Percentiles rank a stretch among this genome's conserved stretches.
phyloP scores from a whole-genome alignment of 805 yeast species.

The Schwanniomyces yamadae region DNA sequence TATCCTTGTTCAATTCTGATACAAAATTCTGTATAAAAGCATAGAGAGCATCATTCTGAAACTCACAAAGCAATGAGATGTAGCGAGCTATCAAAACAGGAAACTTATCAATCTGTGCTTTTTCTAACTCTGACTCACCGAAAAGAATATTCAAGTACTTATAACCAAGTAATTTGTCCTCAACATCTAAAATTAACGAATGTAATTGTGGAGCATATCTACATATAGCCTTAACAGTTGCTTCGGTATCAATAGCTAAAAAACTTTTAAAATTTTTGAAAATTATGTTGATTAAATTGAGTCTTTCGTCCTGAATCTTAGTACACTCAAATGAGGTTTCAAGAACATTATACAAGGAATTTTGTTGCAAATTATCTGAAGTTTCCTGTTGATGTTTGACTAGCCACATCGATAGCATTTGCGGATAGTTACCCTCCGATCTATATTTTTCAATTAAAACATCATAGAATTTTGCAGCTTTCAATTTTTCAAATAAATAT shows the following conservation, averaged over 20 bases:
- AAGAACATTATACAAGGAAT: slow-evolving; percentile 21
- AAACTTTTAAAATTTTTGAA: slow-evolving; percentile 23
- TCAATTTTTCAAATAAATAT: slow-evolving; percentile 49
- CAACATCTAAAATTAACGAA: slow-evolving; percentile 28
- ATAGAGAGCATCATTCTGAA: slow-evolving; percentile 10
- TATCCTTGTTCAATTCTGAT: slow-evolving; percentile 5
- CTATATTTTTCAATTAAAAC: slow-evolving; percentile 60
- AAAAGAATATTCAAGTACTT: slow-evolving; percentile 34
- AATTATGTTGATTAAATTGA: slow-evolving; percentile 21
- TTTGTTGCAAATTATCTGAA: slow-evolving; percentile 9
- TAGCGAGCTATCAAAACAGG: slow-evolving; percentile 18
- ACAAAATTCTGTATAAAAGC: slow-evolving; percentile 14
- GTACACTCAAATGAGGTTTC: slow-evolving; percentile 19
- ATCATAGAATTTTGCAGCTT: slow-evolving; percentile 53
- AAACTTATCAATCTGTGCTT: background rate
- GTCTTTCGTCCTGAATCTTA: slow-evolving; percentile 19
- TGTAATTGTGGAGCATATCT: slow-evolving; percentile 41
- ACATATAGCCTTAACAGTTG: slow-evolving; percentile 37
- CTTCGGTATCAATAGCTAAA: slow-evolving; percentile 26
- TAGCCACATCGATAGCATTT: slow-evolving; percentile 57
- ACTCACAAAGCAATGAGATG: slow-evolving; percentile 22
- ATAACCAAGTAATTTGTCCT: slow-evolving; percentile 22
- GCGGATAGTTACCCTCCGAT: slow-evolving; percentile 49
- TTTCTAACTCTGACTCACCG: slow-evolving; percentile 7
- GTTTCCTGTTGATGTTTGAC: slow-evolving; percentile 15